Percentiles rank a stretch among this genome's conserved stretches.
phyloP scores from a whole-genome alignment of 2,329 filamentous ascomycete species.

The Elsinoe perseae region DNA sequence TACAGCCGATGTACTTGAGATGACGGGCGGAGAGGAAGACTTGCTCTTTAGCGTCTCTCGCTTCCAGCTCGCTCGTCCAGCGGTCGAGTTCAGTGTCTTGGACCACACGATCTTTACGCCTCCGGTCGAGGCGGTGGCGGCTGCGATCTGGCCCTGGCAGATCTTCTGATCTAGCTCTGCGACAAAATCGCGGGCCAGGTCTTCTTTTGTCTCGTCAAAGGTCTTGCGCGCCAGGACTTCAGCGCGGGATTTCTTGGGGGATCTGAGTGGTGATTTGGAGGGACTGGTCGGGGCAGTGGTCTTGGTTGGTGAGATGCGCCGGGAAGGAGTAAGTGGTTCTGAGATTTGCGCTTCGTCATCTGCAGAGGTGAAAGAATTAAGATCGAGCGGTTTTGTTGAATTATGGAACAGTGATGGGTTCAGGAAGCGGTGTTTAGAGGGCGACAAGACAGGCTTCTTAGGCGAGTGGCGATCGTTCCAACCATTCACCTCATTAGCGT shows the following conservation, averaged over 20 bases:
- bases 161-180: slow-evolving; percentile 60
- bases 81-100: slow-evolving; percentile 71
- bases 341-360: background rate
- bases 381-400: slow-evolving; percentile 10
- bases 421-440: slow-evolving; percentile 26
- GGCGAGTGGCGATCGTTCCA: slow-evolving; percentile 59
- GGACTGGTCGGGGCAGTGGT: background rate
- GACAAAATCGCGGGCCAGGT: slow-evolving; percentile 57
- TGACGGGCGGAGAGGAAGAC: background rate
- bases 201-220: slow-evolving; percentile 56
- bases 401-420: background rate
- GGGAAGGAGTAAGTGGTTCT: background rate
- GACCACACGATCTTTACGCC: slow-evolving; percentile 67
- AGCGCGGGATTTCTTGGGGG: slow-evolving; percentile 25
- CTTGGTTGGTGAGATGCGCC: slow-evolving; percentile 5
- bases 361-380: slow-evolving; percentile 17
- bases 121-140: slow-evolving; percentile 55
- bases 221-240: slow-evolving; percentile 44
- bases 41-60: slow-evolving; percentile 36
- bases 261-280: background rate
- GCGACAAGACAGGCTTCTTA: slow-evolving; percentile 38
- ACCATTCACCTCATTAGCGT: slow-evolving; percentile 50
- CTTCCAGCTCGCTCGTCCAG: slow-evolving; percentile 52
- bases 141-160: slow-evolving; percentile 51
- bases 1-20: background rate